These are phyloP conservation scores for Curvularia hawaiiensis DNA, from an alignment of 2,329 filamentous ascomycete genomes.

Conservation along the genomic window DNA sequence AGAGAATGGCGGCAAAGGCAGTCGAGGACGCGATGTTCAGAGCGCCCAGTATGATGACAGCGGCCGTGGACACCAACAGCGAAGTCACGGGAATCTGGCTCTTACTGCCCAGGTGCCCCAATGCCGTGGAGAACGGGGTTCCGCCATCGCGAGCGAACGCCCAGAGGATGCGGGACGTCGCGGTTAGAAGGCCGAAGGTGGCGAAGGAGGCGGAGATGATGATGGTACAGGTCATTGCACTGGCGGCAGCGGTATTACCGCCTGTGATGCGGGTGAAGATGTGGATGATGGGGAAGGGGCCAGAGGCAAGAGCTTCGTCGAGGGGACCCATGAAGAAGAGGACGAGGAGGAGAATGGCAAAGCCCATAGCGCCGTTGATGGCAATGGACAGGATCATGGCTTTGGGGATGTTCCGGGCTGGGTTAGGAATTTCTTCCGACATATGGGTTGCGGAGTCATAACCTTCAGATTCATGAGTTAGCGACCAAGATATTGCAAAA, in stretches of 20 bases:
- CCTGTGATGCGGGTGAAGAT: slow-evolving; percentile 29
- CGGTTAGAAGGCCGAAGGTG: slow-evolving; percentile 17
- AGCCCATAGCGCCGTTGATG: slow-evolving; percentile 42
- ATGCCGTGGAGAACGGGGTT: slow-evolving; percentile 41
- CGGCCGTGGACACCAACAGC: slow-evolving; percentile 14
- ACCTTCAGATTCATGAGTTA: not conserved
- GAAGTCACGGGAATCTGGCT: slow-evolving; percentile 26
- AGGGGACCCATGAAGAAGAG: slow-evolving; percentile 43
- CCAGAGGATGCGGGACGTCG: slow-evolving; percentile 34
- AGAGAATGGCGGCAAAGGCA: slow-evolving; percentile 29
- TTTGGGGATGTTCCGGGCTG: slow-evolving; percentile 5
- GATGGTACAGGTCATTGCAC: slow-evolving; percentile 24
- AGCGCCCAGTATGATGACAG: slow-evolving; percentile 19
- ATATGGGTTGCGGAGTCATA: slow-evolving; percentile 11
- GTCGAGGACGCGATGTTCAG: slow-evolving; percentile 27
- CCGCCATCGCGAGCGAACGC: slow-evolving; percentile 29
- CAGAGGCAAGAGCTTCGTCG: slow-evolving; percentile 35
- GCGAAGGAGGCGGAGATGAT: slow-evolving; percentile 26
- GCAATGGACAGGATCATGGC: slow-evolving; percentile 18
- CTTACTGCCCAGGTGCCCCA: slow-evolving; percentile 19
- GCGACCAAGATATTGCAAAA: not conserved
- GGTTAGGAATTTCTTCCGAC: slow-evolving; percentile 7
- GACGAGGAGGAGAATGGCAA: slow-evolving; percentile 46
- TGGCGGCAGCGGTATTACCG: slow-evolving; percentile 7
- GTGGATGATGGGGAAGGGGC: slow-evolving; percentile 46